phyloP scores from a whole-genome alignment of 2,329 filamentous ascomycete species.

The Lecanicillium sp. region DNA sequence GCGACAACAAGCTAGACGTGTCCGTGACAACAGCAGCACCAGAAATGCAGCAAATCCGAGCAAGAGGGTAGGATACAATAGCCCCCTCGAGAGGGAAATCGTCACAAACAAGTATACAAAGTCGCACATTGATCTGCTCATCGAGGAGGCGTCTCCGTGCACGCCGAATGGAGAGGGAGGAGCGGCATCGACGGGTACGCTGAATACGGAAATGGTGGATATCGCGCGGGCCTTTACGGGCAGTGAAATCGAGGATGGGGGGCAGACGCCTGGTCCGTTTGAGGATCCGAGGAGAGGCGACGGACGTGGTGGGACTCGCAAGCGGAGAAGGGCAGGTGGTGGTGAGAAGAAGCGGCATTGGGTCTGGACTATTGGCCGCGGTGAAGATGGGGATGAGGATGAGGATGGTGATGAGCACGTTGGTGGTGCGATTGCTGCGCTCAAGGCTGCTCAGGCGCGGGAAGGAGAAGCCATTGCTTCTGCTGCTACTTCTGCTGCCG shows the following conservation, averaged over 20 bases:
- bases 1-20: conserved; percentile 17
- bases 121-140: conserved; percentile 55
- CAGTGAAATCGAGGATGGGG: conserved; percentile 50
- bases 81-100: conserved; percentile 55
- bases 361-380: conserved; percentile 58
- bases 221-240: conserved; percentile 41
- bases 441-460: conserved; percentile 13
- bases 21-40: conserved; percentile 12
- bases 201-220: conserved; percentile 37
- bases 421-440: conserved; percentile 33
- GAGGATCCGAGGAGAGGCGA: conserved; percentile 51
- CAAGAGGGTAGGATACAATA: conserved; percentile 53
- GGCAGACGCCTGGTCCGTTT: conserved; percentile 54
- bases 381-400: conserved; percentile 35
- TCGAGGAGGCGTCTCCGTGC: conserved; percentile 45
- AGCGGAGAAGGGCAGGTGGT: conserved; percentile 40
- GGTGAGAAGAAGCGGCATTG: conserved; percentile 55
- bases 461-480: background rate
- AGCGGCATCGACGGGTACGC: conserved; percentile 15
- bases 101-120: conserved; percentile 52
- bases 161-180: no score
- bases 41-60: conserved; percentile 44
- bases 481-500: conserved; percentile 3
- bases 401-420: conserved; percentile 28
- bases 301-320: conserved; percentile 31